Percentiles rank a stretch among this genome's conserved stretches.
Evolutionary conservation across 2,329 filamentous ascomycete species (phyloP).

Genomic region (Pseudocercospora cruenta): DNA sequence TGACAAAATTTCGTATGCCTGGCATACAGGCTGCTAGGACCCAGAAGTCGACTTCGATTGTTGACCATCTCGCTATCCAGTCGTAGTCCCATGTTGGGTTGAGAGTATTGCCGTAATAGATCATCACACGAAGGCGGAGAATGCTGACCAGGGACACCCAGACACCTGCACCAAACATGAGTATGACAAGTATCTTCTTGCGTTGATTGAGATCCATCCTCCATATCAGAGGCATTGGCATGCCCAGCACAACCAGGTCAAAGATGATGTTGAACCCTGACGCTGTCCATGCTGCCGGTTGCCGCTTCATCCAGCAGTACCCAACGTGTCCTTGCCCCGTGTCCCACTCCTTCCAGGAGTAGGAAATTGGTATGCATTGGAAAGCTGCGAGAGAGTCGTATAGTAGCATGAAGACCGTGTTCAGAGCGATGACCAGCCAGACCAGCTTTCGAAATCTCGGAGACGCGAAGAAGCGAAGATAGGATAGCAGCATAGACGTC

Average conservation of each 20-base stretch:
- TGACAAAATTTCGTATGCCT: conserved; percentile 12
- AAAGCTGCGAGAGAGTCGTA: conserved; percentile 12
- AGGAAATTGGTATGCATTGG: conserved; percentile 14
- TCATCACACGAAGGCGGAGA: neutral
- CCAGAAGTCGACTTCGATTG: conserved; percentile 8
- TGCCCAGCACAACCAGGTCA: conserved; percentile 9
- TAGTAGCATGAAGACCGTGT: conserved; percentile 9
- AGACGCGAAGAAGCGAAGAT: conserved; percentile 18
- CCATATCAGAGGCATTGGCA: conserved; percentile 18
- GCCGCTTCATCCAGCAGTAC: conserved; percentile 8
- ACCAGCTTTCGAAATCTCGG: conserved; percentile 13
- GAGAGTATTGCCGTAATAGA: conserved; percentile 3
- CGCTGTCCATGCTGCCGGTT: conserved; percentile 8
- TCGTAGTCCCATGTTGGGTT: conserved; percentile 9
- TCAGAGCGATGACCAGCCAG: conserved; percentile 9
- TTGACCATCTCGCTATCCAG: conserved; percentile 7
- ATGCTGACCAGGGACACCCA: conserved; percentile 6
- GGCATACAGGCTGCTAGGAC: conserved; percentile 10
- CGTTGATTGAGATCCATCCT: conserved; percentile 16
- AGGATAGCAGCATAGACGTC: conserved; percentile 16
- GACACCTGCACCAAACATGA: conserved; percentile 17
- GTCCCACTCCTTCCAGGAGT: conserved; percentile 24
- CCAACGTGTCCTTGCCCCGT: conserved; percentile 13
- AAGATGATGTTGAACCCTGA: conserved; percentile 18
- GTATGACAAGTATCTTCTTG: conserved; percentile 16